These are phyloP conservation scores for Pneumocystis canis DNA, from an alignment of 1,139 yeast species.

Conservation along the genomic window DNA sequence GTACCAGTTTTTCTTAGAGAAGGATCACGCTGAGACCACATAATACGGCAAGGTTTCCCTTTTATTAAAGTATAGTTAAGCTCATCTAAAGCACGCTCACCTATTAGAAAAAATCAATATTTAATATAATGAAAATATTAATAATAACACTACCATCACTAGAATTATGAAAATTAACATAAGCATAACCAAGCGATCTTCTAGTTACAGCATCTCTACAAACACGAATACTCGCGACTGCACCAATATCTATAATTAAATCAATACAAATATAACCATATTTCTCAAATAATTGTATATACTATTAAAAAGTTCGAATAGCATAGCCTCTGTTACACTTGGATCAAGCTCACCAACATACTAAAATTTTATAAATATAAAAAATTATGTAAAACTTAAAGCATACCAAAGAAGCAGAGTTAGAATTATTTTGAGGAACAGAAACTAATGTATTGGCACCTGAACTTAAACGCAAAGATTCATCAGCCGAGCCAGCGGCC, in stretches of 20 bases:
- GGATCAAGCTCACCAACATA: constrained; percentile 97
- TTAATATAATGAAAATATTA: neutral
- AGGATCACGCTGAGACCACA: constrained; percentile 99
- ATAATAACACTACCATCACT: constrained; percentile 45
- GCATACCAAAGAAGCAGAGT: neutral
- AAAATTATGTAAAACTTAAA: neutral
- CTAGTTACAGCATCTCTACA: constrained; percentile 98
- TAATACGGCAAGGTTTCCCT: constrained; percentile 96
- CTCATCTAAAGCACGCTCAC: constrained; percentile 82
- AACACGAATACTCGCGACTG: constrained; percentile 91
- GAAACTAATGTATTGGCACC: neutral
- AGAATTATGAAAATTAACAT: constrained; percentile 84
- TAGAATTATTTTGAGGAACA: neutral
- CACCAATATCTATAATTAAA: constrained; percentile 49
- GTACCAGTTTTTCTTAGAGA: constrained; percentile 89
- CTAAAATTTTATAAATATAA: constrained; percentile 25
- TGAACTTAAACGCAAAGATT: neutral
- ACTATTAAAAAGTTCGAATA: constrained; percentile 82
- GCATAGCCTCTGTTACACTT: constrained; percentile 81
- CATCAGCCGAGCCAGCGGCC: constrained; percentile 1
- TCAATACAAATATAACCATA: neutral
- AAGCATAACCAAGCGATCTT: constrained; percentile 95
- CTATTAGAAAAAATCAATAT: constrained; percentile 3
- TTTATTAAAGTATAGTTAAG: constrained; percentile 87
- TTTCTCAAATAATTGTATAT: neutral